Conservation (phyloP, 306 rosid species). For the Vigna radiata region DNA sequence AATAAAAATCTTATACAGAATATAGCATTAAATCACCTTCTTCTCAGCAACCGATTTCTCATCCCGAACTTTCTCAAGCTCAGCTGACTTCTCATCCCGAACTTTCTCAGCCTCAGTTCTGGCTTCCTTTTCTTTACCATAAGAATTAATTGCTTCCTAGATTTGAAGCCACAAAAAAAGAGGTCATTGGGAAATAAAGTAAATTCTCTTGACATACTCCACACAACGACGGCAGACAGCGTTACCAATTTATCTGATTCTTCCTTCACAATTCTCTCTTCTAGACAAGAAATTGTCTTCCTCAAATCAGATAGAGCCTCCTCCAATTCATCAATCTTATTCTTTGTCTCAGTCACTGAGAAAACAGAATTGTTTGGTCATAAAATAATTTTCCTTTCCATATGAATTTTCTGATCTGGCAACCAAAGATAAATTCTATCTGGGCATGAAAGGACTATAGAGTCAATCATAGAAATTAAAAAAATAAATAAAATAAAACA, state of each 20-base stretch:
- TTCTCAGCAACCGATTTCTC: constrained; percentile 70
- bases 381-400: constrained; percentile 16
- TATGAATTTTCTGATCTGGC: neutral
- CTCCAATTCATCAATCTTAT: constrained; percentile 58
- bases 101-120: constrained; percentile 66
- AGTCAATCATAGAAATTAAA: neutral
- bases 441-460: neutral
- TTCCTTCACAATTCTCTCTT: constrained; percentile 68
- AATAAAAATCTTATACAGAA: constrained; percentile 5
- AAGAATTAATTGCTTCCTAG: constrained; percentile 72
- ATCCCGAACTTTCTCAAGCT: constrained; percentile 67
- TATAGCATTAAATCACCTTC: constrained; percentile 54
- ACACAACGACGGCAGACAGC: constrained; percentile 22
- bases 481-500: neutral
- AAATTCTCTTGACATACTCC: constrained; percentile 29
- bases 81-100: constrained; percentile 63
- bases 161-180: constrained; percentile 30
- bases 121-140: constrained; percentile 70
- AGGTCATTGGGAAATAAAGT: constrained; percentile 16
- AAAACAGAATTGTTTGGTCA: constrained; percentile 42
- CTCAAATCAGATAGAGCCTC: constrained; percentile 53
- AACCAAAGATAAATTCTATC: constrained; percentile 4
- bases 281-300: constrained; percentile 55
- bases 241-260: constrained; percentile 81
- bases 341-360: constrained; percentile 74